A percentile compares a stretch with the other conserved stretches of the same genome.
Conservation (phyloP, 148 eudicot genomes). For the Cornus florida region DNA sequence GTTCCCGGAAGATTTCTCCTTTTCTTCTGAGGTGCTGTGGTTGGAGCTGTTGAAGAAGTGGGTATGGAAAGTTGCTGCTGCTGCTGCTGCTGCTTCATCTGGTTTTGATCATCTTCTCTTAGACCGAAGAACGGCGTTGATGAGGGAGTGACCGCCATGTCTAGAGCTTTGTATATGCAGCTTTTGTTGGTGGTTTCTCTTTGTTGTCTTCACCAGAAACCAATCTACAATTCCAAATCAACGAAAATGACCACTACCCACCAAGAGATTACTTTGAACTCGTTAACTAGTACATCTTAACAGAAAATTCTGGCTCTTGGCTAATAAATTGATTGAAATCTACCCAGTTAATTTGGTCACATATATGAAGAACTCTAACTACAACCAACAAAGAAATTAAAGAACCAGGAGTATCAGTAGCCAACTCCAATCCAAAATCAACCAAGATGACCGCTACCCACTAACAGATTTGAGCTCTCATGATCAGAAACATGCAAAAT, state of each 20-base stretch:
- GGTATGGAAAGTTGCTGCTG: constrained; percentile 2
- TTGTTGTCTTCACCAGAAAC: neutral
- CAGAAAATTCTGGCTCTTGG: too few relatives aligned
- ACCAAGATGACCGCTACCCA: neutral
- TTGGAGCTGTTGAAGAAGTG: constrained; percentile 28
- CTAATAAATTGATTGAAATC: too few relatives aligned
- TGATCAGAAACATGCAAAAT: neutral
- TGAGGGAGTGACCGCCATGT: neutral
- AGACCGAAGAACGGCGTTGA: constrained; percentile 5
- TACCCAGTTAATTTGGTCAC: too few relatives aligned
- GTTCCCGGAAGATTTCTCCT: constrained; percentile 46
- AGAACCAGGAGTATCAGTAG: neutral
- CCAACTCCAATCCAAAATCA: neutral
- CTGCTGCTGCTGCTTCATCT: constrained; percentile 11
- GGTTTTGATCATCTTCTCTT: constrained; percentile 12
- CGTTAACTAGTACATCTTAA: too few relatives aligned
- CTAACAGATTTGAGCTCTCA: neutral
- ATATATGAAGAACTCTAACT: too few relatives aligned
- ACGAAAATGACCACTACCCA: neutral
- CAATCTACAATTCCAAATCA: neutral
- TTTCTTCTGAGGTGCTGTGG: constrained; percentile 30
- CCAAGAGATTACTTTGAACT: too few relatives aligned
- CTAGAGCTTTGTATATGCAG: neutral
- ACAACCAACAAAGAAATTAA: too few relatives aligned
- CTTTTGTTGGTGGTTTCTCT: neutral